Conservation (phyloP, 1,139 yeast genomes). For the Yamadazyma taylorii region DNA sequence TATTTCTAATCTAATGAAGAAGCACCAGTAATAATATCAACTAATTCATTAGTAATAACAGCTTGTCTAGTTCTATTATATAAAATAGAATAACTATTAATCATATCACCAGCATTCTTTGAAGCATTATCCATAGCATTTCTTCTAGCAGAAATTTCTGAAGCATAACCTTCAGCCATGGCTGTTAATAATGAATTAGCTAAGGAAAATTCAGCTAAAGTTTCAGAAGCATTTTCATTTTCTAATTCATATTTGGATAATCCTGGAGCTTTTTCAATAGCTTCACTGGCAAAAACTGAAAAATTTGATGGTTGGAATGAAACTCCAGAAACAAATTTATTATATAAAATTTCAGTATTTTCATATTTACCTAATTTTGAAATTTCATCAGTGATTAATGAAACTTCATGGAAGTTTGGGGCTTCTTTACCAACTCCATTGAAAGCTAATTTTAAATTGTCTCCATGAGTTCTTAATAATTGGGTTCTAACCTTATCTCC, state of each 20-base stretch:
- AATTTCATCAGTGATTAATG: constrained; percentile 86
- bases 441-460: constrained; percentile 70
- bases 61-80: constrained; percentile 99
- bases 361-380: constrained; percentile 67
- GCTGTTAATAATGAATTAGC: constrained; percentile 91
- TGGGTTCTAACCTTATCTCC: constrained; percentile 95
- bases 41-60: constrained; percentile 98
- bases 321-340: constrained; percentile 84
- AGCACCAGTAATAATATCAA: constrained; percentile 99
- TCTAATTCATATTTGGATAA: constrained; percentile 82
- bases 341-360: constrained; percentile 79
- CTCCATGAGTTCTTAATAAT: constrained; percentile 77
- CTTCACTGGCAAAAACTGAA: constrained; percentile 65
- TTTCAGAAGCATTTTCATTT: constrained; percentile 62
- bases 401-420: constrained; percentile 89
- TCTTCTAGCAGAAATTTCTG: constrained; percentile 98
- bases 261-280: constrained; percentile 86
- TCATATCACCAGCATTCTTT: constrained; percentile 99
- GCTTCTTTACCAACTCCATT: constrained; percentile 95
- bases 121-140: constrained; percentile 99
- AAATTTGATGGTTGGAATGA: constrained; percentile 82
- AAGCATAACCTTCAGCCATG: constrained; percentile 97
- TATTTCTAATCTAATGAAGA: constrained; percentile 91
- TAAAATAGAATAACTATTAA: constrained; percentile 89
- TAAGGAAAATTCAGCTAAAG: constrained; percentile 81